Evolutionary conservation across 2,329 filamentous ascomycete genomes (phyloP).

Genomic region (Colletotrichum abscissum): DNA sequence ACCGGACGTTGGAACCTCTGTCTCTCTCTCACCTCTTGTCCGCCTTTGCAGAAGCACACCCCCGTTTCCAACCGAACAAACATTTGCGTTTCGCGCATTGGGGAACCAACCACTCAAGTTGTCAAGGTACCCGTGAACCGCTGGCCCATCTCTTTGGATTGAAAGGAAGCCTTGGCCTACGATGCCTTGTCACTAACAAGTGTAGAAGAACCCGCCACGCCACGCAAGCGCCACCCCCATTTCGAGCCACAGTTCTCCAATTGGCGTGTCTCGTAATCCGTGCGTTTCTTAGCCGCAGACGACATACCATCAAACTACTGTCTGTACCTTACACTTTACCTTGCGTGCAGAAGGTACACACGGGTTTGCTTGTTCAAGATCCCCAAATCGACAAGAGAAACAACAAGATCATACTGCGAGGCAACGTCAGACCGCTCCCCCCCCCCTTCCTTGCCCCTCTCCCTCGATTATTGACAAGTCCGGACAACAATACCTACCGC

Average conservation of each 20-base stretch:
- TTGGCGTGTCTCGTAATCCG: constrained; percentile 7
- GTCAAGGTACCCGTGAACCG: neutral
- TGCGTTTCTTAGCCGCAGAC: constrained; percentile 9
- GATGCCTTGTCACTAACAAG: neutral
- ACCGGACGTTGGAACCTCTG: constrained; percentile 5
- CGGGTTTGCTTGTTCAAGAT: too few species aligned
- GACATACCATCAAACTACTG: neutral
- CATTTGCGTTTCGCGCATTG: neutral
- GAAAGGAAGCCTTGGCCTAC: constrained; percentile 12
- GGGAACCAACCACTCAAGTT: too few species aligned
- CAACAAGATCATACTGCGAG: too few species aligned
- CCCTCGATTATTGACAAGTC: neutral
- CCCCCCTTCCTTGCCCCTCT: neutral
- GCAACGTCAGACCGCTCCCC: constrained; percentile 3
- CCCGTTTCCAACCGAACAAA: neutral
- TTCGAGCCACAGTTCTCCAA: constrained; percentile 20
- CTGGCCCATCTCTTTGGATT: neutral
- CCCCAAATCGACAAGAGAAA: neutral
- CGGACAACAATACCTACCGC: neutral
- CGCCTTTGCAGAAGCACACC: neutral
- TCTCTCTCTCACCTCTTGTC: neutral
- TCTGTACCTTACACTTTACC: too few species aligned
- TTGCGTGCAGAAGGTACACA: too few species aligned
- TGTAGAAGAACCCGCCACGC: constrained; percentile 24
- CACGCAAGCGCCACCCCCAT: constrained; percentile 30